Conservation (phyloP, 495 filamentous ascomycete genomes). For the Xylaria palmicola region DNA sequence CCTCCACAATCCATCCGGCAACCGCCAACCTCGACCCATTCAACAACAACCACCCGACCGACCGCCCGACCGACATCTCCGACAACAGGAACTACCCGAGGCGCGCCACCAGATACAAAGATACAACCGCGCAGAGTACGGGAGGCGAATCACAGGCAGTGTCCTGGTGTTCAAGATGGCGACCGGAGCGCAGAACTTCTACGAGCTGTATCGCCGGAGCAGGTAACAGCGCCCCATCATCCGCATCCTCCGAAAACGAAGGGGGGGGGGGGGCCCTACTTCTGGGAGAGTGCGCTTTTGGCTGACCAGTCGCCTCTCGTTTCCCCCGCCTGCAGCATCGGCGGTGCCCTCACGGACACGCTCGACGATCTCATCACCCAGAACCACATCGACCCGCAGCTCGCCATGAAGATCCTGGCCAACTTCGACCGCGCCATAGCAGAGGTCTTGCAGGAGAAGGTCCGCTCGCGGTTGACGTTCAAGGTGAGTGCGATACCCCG, state of each 20-base stretch:
- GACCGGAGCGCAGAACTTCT: conserved; percentile 57
- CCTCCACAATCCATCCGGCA: background rate
- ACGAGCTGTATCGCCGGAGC: conserved; percentile 96
- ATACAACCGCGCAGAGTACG: background rate
- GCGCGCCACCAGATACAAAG: background rate
- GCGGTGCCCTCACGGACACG: conserved; percentile 86
- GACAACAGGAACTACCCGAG: background rate
- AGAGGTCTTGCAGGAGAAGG: conserved; percentile 83
- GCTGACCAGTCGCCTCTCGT: conserved; percentile 22
- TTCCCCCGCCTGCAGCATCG: conserved; percentile 62
- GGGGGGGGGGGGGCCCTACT: background rate
- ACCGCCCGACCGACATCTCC: too few species aligned
- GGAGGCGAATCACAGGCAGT: background rate
- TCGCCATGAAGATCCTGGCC: conserved; percentile 94
- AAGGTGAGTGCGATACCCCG: conserved; percentile 89
- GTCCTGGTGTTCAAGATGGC: conserved; percentile 23
- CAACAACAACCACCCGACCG: conserved; percentile 18
- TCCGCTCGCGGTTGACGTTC: conserved; percentile 87
- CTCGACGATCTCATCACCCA: conserved; percentile 94
- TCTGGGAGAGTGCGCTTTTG: conserved; percentile 2
- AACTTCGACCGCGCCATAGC: conserved; percentile 91
- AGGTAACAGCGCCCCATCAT: conserved; percentile 68
- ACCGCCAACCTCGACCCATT: conserved; percentile 1
- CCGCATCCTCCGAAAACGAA: background rate
- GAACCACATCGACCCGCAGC: conserved; percentile 91